Evolutionary conservation across 441 rosid species (phyloP), one percentile per base, ranked within the genome.

Genomic region (Populus tomentosa): DNA sequence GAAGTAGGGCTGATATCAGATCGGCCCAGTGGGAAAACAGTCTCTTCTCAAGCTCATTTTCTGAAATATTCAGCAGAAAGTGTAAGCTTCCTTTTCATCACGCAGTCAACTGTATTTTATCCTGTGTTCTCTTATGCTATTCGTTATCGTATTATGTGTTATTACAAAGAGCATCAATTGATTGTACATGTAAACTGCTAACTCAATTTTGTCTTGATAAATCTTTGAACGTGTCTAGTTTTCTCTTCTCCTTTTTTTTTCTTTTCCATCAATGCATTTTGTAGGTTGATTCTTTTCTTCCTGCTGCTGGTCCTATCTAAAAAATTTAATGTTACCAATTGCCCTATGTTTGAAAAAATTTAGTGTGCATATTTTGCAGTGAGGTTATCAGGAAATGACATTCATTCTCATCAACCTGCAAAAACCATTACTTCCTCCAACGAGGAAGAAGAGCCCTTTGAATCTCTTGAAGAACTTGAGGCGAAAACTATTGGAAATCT

Each of bases 401-500:
- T 80, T 68, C 80, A 77, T 30, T 82, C 81, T 77, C 85, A 82
- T 56, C 87, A 80, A 59, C 84, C 87, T 65, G 80, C 79, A 66
- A 87, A 84, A 76, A 72, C 74, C 61, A 84, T 87, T 79, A 73
- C 75, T 78, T 79, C 89, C 13, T 74, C 78, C 32, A 80, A 72
- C 1, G 77, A 75, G 61, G 90, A 89, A 75, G 89, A 88, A 59
- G 90, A 84, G 74, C 85, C 86, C 68, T 80, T 86, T 75, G 92
- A 86, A 79, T 89, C 93, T 63, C 82, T 89, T 82, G 88, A 90
- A 86, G 93, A 92, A 83, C 82, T 92, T 64, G 92, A 92, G 83
- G 91, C 94, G 20, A 91, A 85, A 82, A 89, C 92, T 74, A 90
- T 92, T 38, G 94, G 91, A 32, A 88, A 92, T 82, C 97, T 92